These are phyloP conservation scores for Fusarium penzigii DNA, from an alignment of 2,329 filamentous ascomycete species.

Conservation along the genomic window DNA sequence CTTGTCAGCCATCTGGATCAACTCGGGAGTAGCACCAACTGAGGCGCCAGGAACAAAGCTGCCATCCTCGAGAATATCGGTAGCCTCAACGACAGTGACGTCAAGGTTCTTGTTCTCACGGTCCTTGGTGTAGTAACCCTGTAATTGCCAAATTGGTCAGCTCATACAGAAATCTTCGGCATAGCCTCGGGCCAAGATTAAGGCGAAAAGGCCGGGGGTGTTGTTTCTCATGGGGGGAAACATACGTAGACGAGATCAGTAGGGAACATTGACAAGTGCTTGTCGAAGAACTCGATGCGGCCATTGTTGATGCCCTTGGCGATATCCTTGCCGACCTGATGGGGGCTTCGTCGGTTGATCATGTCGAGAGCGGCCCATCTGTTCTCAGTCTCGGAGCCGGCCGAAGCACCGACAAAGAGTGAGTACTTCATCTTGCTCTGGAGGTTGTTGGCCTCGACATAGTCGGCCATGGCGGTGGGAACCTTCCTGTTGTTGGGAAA, in stretches of 20 bases:
- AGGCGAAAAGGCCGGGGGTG: constrained; percentile 17
- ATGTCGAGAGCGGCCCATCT: constrained; percentile 87
- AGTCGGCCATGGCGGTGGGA: constrained; percentile 80
- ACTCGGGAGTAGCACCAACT: constrained; percentile 81
- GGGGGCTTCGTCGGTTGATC: constrained; percentile 82
- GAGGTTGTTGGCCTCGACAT: constrained; percentile 83
- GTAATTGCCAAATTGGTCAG: constrained; percentile 14
- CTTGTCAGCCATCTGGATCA: constrained; percentile 90
- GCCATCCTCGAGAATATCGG: constrained; percentile 83
- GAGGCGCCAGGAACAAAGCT: constrained; percentile 86
- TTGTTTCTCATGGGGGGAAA: constrained; percentile 6
- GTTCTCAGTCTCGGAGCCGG: constrained; percentile 87
- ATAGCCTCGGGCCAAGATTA: constrained; percentile 21
- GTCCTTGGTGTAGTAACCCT: constrained; percentile 83
- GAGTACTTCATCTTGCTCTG: constrained; percentile 84
- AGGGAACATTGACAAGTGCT: constrained; percentile 92
- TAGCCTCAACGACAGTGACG: constrained; percentile 82
- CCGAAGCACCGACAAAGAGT: constrained; percentile 87
- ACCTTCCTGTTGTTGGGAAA: constrained; percentile 62
- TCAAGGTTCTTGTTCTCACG: constrained; percentile 74
- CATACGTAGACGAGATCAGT: constrained; percentile 77
- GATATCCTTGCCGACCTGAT: constrained; percentile 89
- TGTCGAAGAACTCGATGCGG: constrained; percentile 89
- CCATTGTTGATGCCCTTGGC: constrained; percentile 89
- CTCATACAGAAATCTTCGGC: constrained; percentile 5